These are phyloP conservation scores for Candida ipomoeae DNA, from an alignment of 805 yeast species.

Conservation along the genomic window DNA sequence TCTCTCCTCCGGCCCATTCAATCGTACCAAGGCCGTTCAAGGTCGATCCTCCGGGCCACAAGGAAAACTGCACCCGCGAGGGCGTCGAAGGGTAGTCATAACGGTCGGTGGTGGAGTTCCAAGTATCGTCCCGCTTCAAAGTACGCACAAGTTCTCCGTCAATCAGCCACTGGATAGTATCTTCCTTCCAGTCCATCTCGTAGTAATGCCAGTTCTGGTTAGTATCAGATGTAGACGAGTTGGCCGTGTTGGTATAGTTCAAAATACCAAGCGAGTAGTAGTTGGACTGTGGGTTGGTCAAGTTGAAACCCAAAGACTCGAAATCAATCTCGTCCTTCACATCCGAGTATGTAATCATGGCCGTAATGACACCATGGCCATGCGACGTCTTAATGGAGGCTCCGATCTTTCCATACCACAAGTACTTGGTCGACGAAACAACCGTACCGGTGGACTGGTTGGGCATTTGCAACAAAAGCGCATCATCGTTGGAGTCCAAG, in stretches of 20 bases:
- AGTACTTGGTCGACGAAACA: conserved; percentile 67
- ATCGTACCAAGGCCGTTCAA: conserved; percentile 57
- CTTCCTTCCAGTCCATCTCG: conserved; percentile 79
- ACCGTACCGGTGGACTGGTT: conserved; percentile 72
- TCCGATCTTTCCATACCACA: conserved; percentile 85
- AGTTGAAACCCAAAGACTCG: conserved; percentile 77
- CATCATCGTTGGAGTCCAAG: conserved; percentile 45
- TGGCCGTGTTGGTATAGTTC: conserved; percentile 58
- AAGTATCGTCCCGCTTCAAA: conserved; percentile 55
- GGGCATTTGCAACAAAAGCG: conserved; percentile 72
- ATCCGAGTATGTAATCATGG: conserved; percentile 76
- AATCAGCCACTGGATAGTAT: conserved; percentile 61
- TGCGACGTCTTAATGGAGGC: conserved; percentile 71
- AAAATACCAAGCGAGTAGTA: conserved; percentile 72
- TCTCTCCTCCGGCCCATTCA: conserved; percentile 84
- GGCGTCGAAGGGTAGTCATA: conserved; percentile 73
- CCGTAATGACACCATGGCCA: conserved; percentile 75
- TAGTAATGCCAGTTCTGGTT: conserved; percentile 68
- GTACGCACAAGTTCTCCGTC: conserved; percentile 70
- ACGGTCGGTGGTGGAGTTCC: conserved; percentile 53
- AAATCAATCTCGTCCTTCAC: conserved; percentile 88
- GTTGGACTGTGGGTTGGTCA: conserved; percentile 68
- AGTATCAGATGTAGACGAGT: conserved; percentile 47
- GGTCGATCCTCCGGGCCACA: conserved; percentile 74
- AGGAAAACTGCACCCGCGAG: conserved; percentile 62